Base-by-base conservation (phyloP, 2,329 filamentous ascomycete species). In the Trichophyton rubrum region DNA sequence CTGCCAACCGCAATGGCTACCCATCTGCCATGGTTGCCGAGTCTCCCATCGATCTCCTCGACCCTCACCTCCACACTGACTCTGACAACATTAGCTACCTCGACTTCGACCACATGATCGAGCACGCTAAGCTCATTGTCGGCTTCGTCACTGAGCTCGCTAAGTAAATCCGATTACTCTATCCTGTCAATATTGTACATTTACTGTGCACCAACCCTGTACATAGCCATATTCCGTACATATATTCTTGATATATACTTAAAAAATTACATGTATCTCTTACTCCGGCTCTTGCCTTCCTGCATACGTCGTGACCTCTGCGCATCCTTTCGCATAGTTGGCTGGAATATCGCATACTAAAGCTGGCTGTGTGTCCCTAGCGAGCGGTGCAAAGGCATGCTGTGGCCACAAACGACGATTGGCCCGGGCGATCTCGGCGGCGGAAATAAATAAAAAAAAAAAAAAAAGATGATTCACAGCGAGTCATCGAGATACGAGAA, bases 81-180 rank as follows among this genome's bases (percentile, higher is more conserved):
- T 80, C 85, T 62, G 88, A 91, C 70, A 83, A 82, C 68, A 83
- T 90, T 64, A 80, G 86, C 69, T 85, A 83, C 64, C 74, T 91
- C 62, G 85, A 85, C 67, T 95, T 95, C 70, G 85, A 91, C 71
- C 90, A 96, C 72, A 96, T 96, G 90, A 80, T 93, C 40, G 86
- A 96, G 76, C 90, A 96, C 74, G 89, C 89, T 17, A 86, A 85
- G 71, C 82, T 96, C 80, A 93, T 89, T 0, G 78, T 95, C 38
- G 88, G 86, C 3, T 80, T 95, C 66, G 88, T 85, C 2, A 92
- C 91, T 68, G 90, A 96, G 77, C 80, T 95, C 63, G 89, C 86
- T 30, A 55, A 27, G 30, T 55, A 55, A 35, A 35, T 6, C 20
- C 1, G 17, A 22, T 6, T 27, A 13, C 17, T 49, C 51, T 8